Evolutionary conservation across 345 rosid genomes (phyloP).

Genomic region (Corymbia maculata): DNA sequence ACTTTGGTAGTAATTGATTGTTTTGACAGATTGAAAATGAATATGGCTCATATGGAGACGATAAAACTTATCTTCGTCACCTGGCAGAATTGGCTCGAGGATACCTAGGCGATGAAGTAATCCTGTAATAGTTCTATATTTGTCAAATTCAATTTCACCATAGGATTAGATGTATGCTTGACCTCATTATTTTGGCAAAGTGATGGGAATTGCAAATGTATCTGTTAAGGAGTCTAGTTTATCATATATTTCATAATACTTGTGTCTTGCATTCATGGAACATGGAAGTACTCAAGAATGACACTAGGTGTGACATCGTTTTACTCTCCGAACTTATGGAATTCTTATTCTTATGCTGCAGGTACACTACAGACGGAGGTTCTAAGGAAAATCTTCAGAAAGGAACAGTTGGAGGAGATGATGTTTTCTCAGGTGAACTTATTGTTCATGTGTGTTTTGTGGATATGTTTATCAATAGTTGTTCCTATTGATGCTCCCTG

Average conservation of each 20-base stretch:
- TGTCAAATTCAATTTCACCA: not conserved
- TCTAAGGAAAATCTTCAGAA: conserved; percentile 55
- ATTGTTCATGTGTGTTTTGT: not conserved
- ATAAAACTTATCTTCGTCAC: conserved; percentile 69
- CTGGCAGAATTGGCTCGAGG: conserved; percentile 49
- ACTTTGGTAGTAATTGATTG: not conserved
- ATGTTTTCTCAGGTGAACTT: conserved; percentile 67
- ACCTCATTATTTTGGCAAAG: not conserved
- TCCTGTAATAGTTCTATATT: conserved; percentile 32
- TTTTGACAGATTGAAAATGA: conserved; percentile 85
- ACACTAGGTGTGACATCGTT: not conserved
- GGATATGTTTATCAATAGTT: not conserved
- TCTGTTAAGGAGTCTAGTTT: not conserved
- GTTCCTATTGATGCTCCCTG: not conserved
- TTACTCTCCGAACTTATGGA: not conserved
- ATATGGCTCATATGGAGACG: conserved; percentile 91
- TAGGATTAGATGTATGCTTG: not conserved
- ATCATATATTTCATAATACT: not conserved
- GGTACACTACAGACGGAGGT: conserved; percentile 98
- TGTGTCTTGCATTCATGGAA: not conserved
- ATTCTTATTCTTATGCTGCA: conserved; percentile 5
- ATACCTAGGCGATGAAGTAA: conserved; percentile 51
- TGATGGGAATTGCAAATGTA: not conserved
- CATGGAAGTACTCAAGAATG: not conserved
- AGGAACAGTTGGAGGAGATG: conserved; percentile 56